Base-by-base conservation (phyloP, 768 basidiomycete genomes). In the Chalciporus pseudorubinellus region DNA sequence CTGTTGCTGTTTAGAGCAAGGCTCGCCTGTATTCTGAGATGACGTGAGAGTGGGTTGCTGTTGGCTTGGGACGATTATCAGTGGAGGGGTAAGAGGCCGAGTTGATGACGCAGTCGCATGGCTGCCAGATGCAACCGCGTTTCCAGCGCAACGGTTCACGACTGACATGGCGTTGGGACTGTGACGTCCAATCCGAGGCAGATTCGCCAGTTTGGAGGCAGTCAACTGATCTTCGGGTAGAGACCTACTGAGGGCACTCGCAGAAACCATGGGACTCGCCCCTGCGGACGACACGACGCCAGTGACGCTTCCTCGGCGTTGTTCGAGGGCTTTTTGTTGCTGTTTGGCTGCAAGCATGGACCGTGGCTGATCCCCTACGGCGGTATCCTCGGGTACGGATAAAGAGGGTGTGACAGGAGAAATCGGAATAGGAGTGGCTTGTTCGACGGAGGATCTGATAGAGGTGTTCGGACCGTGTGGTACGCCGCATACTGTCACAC, bases 311-410 rank as follows among this genome's bases (percentile, higher is more conserved):
- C 79, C 84, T 56, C 87, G 71, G 44, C 85, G 78, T 68, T 85
- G 84, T 65, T 89, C 84, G 48, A 84, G 71, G 42, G 82, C 78
- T 67, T 87, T 83, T 67, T 85, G 88, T 58, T 83, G 83, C 65
- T 84, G 85, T 61, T 87, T 88, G 44, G 81, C 76, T 31, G 75
- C 68, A 52, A 84, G 74, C 72, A 80, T 80, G 18, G 82, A 80
- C 62, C 84, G 76, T 39, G 83, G 77, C 65, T 84, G 81, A 60
- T 86, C 84, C 36, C 83, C 71, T 12, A 77, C 78, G 28, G 68
- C 62, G 1, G 81, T 75, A 58, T 86, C 82, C 65, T 87, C 84
- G 50, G 72, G 73, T 55, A 82, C 72, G 33, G 80, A 73, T 58
- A 84, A 77, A 21, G 83, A 76, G 70, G 85, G 78, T 55, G 85